These are phyloP conservation scores for Falciphora oryzae DNA, from an alignment of 2,329 filamentous ascomycete genomes.

Conservation along the genomic window DNA sequence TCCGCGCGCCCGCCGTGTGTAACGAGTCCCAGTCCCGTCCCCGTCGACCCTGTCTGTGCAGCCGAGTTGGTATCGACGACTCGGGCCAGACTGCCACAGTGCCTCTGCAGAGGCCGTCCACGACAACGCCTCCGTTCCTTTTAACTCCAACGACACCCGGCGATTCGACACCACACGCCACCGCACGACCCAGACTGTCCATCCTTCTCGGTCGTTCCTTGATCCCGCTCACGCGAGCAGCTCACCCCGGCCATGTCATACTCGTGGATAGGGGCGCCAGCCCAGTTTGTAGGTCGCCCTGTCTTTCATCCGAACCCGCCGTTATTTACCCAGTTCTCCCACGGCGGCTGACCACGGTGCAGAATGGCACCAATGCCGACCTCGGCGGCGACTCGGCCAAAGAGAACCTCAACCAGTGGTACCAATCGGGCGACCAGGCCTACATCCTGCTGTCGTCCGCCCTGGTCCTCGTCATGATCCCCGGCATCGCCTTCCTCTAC, in stretches of 20 bases:
- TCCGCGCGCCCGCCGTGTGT: too few species aligned
- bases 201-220: too few species aligned
- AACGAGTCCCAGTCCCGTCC: neutral
- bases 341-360: neutral
- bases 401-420: slow-evolving; percentile 96
- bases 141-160: too few species aligned
- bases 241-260: slow-evolving; percentile 46
- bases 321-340: neutral
- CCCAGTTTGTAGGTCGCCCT: slow-evolving; percentile 34
- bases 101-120: too few species aligned
- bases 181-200: too few species aligned
- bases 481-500: slow-evolving; percentile 95
- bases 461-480: slow-evolving; percentile 96
- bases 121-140: too few species aligned
- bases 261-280: slow-evolving; percentile 51
- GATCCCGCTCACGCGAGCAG: too few species aligned
- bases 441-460: slow-evolving; percentile 86
- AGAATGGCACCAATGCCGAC: slow-evolving; percentile 56
- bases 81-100: too few species aligned
- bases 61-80: too few species aligned
- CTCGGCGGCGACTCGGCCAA: slow-evolving; percentile 72
- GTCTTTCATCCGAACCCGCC: neutral
- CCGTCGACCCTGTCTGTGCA: neutral
- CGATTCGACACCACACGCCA: too few species aligned
- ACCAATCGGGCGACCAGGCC: slow-evolving; percentile 82